Base-by-base conservation (phyloP, 768 basidiomycete species). In the Leccinum variicolor region DNA sequence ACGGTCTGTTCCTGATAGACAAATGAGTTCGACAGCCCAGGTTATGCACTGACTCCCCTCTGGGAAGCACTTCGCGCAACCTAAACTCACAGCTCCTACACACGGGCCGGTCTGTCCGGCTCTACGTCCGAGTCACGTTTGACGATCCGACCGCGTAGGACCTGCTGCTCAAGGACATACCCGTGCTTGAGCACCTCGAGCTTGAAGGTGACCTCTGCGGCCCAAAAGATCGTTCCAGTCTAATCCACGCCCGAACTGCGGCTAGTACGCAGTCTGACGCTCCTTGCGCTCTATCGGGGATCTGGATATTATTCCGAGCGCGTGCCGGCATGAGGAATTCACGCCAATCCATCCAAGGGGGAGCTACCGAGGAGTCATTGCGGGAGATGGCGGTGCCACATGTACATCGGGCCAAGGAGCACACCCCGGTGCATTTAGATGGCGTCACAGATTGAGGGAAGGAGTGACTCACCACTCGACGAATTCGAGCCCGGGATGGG, bases 1-100 rank as follows among this genome's bases (percentile, higher is more conserved):
- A 98, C 65, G 97, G 97, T 57, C 79, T 99, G 54, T 98, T 89
- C 84, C 75, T 99, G 61, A 96, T 99, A 64, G 97, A 98, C 9
- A 29, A 29, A 29, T 10, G 29, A 29, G 29, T 11, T 29, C 29
- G 29, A 29, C 29, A 29, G 1, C 1, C 29, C 29, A 29, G 10
- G 29, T 29, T 11, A 29, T 0, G 0, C 29, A 29, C 29, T 29
- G 29, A 29, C 29, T 29, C 29, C 9, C 28, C 9, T 9, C 28
- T 28, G 28, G 0, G 28, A 28, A 28, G 0, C 10, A 29, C 29
- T 10, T 29, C 29, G 29, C 29, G 29, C 29, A 29, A 10, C 29
- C 0, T 9, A 29, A 0, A 29, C 29, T 29, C 29, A 1, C 29
- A 65, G 28, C 53, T 64, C n/a, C 29, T 69, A n/a, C 54, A 59